These are phyloP conservation scores for Paecilomyces dactylethromorphus DNA, from an alignment of 2,329 filamentous ascomycete species.

Conservation along the genomic window DNA sequence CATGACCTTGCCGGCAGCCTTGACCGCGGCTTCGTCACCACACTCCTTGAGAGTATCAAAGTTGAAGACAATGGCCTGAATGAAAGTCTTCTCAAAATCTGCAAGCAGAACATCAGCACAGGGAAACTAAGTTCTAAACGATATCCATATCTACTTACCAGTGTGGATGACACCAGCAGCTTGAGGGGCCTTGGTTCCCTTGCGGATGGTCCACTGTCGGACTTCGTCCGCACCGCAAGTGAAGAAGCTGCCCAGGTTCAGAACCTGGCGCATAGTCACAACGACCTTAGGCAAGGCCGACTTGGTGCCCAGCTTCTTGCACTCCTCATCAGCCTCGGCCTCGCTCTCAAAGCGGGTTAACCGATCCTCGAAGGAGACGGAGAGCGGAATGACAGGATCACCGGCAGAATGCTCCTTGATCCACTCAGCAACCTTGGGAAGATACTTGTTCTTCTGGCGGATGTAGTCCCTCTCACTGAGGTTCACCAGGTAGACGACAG, in stretches of 20 bases:
- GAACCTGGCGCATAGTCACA: conserved; percentile 81
- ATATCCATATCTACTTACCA: conserved; percentile 21
- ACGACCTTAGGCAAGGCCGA: conserved; percentile 90
- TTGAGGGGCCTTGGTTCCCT: conserved; percentile 93
- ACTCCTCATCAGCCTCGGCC: conserved; percentile 71
- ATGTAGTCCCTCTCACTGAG: conserved; percentile 95
- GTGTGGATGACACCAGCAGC: conserved; percentile 97
- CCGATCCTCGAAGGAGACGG: conserved; percentile 87
- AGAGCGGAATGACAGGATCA: conserved; percentile 89
- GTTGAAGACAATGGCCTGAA: conserved; percentile 93
- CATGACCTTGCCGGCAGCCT: conserved; percentile 92
- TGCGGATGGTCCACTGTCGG: conserved; percentile 95
- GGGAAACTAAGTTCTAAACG: background rate
- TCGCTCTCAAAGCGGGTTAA: conserved; percentile 74
- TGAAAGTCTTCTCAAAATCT: conserved; percentile 99
- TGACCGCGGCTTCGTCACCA: conserved; percentile 81
- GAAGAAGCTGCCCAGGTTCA: conserved; percentile 94
- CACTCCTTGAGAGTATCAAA: conserved; percentile 73
- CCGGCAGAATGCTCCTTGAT: conserved; percentile 83
- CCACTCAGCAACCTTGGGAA: conserved; percentile 90
- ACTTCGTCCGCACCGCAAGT: conserved; percentile 94
- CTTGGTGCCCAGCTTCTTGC: conserved; percentile 79
- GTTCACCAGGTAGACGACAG: conserved; percentile 95
- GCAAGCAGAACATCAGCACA: conserved; percentile 1
- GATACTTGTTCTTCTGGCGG: conserved; percentile 99